Percentiles rank a stretch among this genome's conserved stretches.
phyloP scores from a whole-genome alignment of 495 filamentous ascomycete species.

The Talaromyces proteolyticus region DNA sequence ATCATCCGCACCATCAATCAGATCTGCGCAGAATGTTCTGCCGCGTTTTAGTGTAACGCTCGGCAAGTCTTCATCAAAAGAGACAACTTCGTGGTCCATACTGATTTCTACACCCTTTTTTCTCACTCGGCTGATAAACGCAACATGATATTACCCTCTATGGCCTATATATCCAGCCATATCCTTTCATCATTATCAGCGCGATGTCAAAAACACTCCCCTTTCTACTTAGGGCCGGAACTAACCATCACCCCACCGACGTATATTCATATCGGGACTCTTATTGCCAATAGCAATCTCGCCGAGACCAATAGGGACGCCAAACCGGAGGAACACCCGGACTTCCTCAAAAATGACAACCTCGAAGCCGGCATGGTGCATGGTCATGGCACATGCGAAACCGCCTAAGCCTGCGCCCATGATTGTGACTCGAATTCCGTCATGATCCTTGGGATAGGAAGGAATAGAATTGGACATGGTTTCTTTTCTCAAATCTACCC shows the following conservation, averaged over 20 bases:
- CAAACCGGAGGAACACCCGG: conserved; percentile 39
- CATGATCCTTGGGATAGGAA: not conserved
- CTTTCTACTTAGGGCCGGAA: no score
- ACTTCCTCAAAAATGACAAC: conserved; percentile 47
- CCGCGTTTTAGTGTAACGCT: conserved; percentile 16
- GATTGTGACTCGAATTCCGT: conserved; percentile 15
- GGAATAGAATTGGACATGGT: not conserved
- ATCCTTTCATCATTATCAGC: not conserved
- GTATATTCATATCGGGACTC: conserved; percentile 1
- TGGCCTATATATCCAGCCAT: conserved; percentile 16
- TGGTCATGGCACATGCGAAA: conserved; percentile 26
- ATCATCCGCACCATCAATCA: conserved; percentile 38
- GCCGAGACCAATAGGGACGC: conserved; percentile 10
- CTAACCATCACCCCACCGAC: not conserved
- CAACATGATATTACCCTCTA: conserved; percentile 46
- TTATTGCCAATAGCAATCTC: conserved; percentile 2
- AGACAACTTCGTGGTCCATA: conserved; percentile 40
- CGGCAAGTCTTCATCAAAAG: conserved; percentile 38
- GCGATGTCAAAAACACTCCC: no score
- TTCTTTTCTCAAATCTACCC: not conserved
- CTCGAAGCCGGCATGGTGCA: conserved; percentile 23
- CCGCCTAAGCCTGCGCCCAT: conserved; percentile 34
- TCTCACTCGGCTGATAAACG: conserved; percentile 41
- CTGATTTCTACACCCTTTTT: conserved; percentile 41
- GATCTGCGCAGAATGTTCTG: conserved; percentile 17